Base-by-base conservation (phyloP, 768 basidiomycete species). In the Boletus coccyginus region DNA sequence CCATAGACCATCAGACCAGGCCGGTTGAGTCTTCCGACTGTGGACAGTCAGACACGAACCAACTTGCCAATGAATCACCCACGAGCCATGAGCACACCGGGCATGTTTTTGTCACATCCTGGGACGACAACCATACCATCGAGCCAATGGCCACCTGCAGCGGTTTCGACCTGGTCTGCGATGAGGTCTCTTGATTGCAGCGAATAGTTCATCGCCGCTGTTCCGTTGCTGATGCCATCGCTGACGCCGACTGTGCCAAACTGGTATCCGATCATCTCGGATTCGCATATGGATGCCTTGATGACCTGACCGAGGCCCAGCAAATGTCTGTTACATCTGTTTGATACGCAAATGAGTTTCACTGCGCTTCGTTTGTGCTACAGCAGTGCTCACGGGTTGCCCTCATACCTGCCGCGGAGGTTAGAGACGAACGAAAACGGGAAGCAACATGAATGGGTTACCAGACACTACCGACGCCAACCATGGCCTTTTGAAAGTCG, bases 81-180 rank as follows among this genome's bases (percentile, higher is more conserved):
- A 93, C 92, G 84, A 46, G 94, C 97, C 83, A 99, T 99, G 64
- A 98, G 78, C 38, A 97, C 95, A 58, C 97, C 97, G n/a, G 97
- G 97, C 96, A 99, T 98, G 76, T 99, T 99, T 77, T 99, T 99
- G 78, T 99, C 96, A 70, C 94, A 98, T 40, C 95, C 97, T 21
- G 97, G 97, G 51, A 99, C 80, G 56, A 93, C 94, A 39, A 98
- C 93, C 90, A 97, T 92, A 40, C 94, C 97, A 66, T 98, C 97
- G 14, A 99, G 83, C 85, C 95, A 97, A 70, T 99, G 97, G 7
- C 96, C 97, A 14, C 91, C 96, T 31, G 89, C 95, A 17, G 92
- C 94, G 12, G 92, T 92, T 76, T 98, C 96, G 19, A 99, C 95
- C 68, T 89, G 86, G 74, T 98, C 97, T 57, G 97, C 97, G 64